phyloP scores from a whole-genome alignment of 495 filamentous ascomycete genomes.

The Cryomyces minteri region DNA sequence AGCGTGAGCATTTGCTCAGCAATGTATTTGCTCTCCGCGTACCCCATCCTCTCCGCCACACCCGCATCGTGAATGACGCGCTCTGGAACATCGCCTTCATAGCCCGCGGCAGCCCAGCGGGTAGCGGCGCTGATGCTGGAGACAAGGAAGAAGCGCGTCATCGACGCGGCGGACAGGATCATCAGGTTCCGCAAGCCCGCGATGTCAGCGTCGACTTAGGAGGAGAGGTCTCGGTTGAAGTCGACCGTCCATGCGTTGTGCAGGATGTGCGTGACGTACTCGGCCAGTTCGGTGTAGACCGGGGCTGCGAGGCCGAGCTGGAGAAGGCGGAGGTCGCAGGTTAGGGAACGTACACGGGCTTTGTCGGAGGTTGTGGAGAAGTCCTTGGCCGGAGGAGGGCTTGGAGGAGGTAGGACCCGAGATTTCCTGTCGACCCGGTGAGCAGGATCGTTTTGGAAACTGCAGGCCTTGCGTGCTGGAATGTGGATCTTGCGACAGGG shows the following conservation, averaged over 20 bases:
- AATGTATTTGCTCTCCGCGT: slow-evolving; percentile 4
- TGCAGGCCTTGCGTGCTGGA: too few species aligned
- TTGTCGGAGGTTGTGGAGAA: neutral
- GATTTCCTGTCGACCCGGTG: slow-evolving; percentile 4
- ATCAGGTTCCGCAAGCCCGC: neutral
- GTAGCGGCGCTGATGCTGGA: too few species aligned
- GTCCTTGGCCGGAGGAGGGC: neutral
- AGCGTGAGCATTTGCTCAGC: neutral
- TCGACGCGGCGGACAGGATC: too few species aligned
- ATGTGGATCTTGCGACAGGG: too few species aligned
- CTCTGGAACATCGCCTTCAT: too few species aligned
- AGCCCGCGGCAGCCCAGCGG: too few species aligned
- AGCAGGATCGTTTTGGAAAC: slow-evolving; percentile 2
- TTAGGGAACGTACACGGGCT: slow-evolving; percentile 7
- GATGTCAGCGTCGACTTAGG: slow-evolving; percentile 12
- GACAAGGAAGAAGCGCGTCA: too few species aligned
- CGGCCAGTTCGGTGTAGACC: slow-evolving; percentile 5
- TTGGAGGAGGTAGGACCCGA: slow-evolving; percentile 2
- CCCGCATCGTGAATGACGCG: too few species aligned
- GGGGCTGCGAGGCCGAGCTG: slow-evolving; percentile 8
- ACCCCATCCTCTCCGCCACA: neutral
- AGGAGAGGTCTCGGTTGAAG: slow-evolving; percentile 23
- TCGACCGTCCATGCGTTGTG: slow-evolving; percentile 29
- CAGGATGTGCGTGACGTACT: slow-evolving; percentile 16
- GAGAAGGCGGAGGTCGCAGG: slow-evolving; percentile 5